These are phyloP conservation scores for Gryganskiella cystojenkinii DNA, from an alignment of 192 early-diverging fungal species.

Conservation along the genomic window DNA sequence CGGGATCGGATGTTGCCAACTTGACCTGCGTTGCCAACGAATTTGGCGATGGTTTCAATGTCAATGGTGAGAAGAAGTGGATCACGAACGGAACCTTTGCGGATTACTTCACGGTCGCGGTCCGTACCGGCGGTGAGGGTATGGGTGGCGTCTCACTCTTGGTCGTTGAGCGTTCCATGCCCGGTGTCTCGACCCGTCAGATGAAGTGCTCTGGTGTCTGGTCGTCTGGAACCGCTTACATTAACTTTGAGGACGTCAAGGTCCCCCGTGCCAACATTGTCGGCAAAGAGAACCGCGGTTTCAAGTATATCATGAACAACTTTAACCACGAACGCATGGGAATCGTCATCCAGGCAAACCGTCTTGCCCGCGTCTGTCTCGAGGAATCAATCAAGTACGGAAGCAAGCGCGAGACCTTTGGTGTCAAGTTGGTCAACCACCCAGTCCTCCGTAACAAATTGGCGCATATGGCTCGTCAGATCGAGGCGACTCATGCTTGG, in stretches of 20 bases:
- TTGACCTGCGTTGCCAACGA: slow-evolving; percentile 73
- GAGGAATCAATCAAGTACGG: slow-evolving; percentile 87
- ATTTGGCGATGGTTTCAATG: slow-evolving; percentile 75
- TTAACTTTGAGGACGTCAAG: slow-evolving; percentile 88
- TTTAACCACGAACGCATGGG: slow-evolving; percentile 88
- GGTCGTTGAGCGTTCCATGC: slow-evolving; percentile 77
- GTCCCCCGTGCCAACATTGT: slow-evolving; percentile 88
- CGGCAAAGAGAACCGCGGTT: slow-evolving; percentile 87
- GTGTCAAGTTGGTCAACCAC: slow-evolving; percentile 87
- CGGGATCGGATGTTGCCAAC: slow-evolving; percentile 81
- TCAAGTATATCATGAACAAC: slow-evolving; percentile 84
- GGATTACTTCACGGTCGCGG: slow-evolving; percentile 86
- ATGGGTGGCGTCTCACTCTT: slow-evolving; percentile 83
- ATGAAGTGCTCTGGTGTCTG: slow-evolving; percentile 88
- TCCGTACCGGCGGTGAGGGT: slow-evolving; percentile 80
- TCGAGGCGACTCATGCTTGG: slow-evolving; percentile 90
- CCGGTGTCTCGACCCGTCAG: slow-evolving; percentile 81
- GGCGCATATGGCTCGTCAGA: slow-evolving; percentile 84
- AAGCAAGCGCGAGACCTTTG: slow-evolving; percentile 88
- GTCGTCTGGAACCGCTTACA: slow-evolving; percentile 83
- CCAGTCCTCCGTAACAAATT: slow-evolving; percentile 85
- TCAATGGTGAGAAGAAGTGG: slow-evolving; percentile 92
- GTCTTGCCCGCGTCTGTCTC: slow-evolving; percentile 88
- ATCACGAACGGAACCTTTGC: slow-evolving; percentile 86
- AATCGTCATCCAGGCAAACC: slow-evolving; percentile 85